Evolutionary conservation across 2,329 filamentous ascomycete species (phyloP), one percentile per base, ranked within the genome.

Genomic region (Colletotrichum truncatum): DNA sequence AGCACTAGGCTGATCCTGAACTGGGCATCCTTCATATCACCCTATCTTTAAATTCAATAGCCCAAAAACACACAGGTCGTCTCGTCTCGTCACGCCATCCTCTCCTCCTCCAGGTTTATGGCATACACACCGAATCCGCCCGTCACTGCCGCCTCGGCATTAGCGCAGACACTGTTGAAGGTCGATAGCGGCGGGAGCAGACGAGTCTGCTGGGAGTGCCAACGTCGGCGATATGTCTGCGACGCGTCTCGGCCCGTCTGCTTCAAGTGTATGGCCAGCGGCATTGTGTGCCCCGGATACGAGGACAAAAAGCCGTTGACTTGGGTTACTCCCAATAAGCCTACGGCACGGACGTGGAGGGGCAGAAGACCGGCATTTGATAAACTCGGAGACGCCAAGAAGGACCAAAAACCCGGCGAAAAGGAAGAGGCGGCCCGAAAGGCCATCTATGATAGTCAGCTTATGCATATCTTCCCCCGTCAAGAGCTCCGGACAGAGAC

Each of bases 171-270:
- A 43, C 23, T 30, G 21, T 36, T 39, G 18, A 26, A 11, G 25
- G 25, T 4, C 4, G n/a, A 9, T 3, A 26, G 23, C n/a, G 25
- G 6, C n/a, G 28, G 4, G 23, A 8, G 18, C 6, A 54, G 46
- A 45, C 41, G 39, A 41, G 75, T 78, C 52, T 81, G 79, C 68
- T 81, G 78, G 79, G 79, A 81, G 66, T 81, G 79, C 62, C 75
- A 72, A 30, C 75, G 79, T n/a, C 77, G 78, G 3, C 66, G 73
- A n/a, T 62, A 79, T 11, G 77, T 78, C 18, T 81, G 79, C 68
- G 79, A 81, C 63, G 75, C 73, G 23, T 69, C 69, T 16, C 73
- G 66, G 6, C 78, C 79, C 7, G 68, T 70, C 25, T 81, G 79
- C 69, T 74, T 72, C 34, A 75, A 75, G 60, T 81, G 79, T 58